Conservation (phyloP, 177 flowering plant genomes). For the Vitis hybrid region DNA sequence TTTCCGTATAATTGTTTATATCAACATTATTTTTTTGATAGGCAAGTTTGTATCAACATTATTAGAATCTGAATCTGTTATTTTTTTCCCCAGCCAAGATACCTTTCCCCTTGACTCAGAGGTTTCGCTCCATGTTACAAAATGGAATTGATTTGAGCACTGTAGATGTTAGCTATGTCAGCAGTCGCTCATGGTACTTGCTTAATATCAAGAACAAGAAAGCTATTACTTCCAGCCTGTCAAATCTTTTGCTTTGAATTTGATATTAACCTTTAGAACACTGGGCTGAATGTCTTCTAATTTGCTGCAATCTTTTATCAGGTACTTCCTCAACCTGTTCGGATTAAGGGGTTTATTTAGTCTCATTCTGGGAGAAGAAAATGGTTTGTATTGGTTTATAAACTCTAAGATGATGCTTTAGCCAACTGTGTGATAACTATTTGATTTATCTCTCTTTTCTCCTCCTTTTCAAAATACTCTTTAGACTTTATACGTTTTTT, state of each 20-base stretch:
- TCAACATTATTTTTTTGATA: neutral
- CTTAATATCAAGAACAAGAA: slow-evolving; percentile 3
- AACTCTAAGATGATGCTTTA: neutral
- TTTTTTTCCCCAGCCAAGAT: slow-evolving; percentile 68
- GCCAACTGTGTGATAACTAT: too few species aligned
- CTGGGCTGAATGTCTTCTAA: slow-evolving; percentile 4
- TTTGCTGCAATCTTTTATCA: slow-evolving; percentile 23
- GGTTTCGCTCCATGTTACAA: slow-evolving; percentile 95
- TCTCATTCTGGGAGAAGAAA: slow-evolving; percentile 95
- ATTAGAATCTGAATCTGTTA: neutral
- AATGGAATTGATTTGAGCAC: slow-evolving; percentile 98
- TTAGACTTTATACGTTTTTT: too few species aligned
- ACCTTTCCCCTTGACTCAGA: slow-evolving; percentile 96
- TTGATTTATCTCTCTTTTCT: too few species aligned
- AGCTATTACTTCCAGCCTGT: neutral
- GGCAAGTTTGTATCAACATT: neutral
- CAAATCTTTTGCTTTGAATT: neutral
- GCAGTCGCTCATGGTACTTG: slow-evolving; percentile 97
- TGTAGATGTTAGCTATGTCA: slow-evolving; percentile 98
- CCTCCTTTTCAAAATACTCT: too few species aligned
- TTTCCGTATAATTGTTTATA: neutral
- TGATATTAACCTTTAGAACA: neutral
- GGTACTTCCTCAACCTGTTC: slow-evolving; percentile 96
- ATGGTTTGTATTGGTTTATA: slow-evolving; percentile 55
- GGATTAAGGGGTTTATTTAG: slow-evolving; percentile 95